A percentile compares a stretch with the other conserved stretches of the same genome.
Evolutionary conservation across 1,284 basidiomycete species (phyloP).

Genomic region (Waitea zeae): DNA sequence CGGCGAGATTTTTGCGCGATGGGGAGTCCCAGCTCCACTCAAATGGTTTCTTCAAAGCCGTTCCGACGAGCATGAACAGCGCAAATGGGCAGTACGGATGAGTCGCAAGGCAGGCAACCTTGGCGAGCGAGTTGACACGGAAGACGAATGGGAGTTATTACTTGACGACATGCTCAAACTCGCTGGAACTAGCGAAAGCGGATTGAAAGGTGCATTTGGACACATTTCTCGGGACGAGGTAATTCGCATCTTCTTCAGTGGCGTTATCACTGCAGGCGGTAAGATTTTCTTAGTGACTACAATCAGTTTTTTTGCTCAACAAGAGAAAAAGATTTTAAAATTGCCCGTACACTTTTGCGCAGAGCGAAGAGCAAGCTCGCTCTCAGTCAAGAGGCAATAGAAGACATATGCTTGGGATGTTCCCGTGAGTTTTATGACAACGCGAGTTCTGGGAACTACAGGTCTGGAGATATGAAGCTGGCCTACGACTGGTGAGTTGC

Average conservation of each 20-base stretch:
- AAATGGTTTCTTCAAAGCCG: conserved; percentile 76
- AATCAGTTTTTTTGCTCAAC: conserved; percentile 6
- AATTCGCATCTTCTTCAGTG: conserved; percentile 65
- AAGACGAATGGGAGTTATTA: conserved; percentile 71
- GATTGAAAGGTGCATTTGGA: conserved; percentile 61
- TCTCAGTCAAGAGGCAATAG: conserved; percentile 35
- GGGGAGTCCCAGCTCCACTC: conserved; percentile 67
- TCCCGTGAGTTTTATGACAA: conserved; percentile 90
- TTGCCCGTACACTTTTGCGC: conserved; percentile 53
- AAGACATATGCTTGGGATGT: conserved; percentile 63
- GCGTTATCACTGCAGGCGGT: conserved; percentile 76
- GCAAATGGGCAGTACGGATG: conserved; percentile 77
- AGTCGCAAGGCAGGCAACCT: conserved; percentile 52
- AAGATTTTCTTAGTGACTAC: conserved; percentile 20
- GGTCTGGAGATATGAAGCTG: conserved; percentile 85
- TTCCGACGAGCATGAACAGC: conserved; percentile 48
- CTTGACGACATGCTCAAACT: conserved; percentile 83
- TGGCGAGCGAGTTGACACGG: conserved; percentile 33
- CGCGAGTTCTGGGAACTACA: conserved; percentile 78
- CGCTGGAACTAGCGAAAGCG: conserved; percentile 43
- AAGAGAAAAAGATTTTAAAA: conserved; percentile 45
- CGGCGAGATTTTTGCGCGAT: conserved; percentile 77
- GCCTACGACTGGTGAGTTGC: conserved; percentile 78
- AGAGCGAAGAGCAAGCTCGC: conserved; percentile 31
- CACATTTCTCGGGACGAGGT: conserved; percentile 56